phyloP scores from a whole-genome alignment of 352 stramenopile species.

The Phytopythium litorale region DNA sequence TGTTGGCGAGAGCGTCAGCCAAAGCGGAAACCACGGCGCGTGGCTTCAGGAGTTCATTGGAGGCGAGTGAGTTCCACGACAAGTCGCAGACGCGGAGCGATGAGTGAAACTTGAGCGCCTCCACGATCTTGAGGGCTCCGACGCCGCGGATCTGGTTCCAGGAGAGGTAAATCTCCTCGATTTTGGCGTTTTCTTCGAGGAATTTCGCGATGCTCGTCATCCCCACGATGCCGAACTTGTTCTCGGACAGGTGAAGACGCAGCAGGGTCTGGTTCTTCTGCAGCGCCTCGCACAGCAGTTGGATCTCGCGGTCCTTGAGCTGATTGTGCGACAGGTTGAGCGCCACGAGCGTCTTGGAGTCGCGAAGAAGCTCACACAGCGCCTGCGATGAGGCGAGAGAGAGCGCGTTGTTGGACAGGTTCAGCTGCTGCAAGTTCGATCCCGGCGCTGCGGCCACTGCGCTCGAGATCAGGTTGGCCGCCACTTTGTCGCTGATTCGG shows the following conservation, averaged over 20 bases:
- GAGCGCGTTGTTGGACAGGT: constrained; percentile 62
- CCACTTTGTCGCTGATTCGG: constrained; percentile 58
- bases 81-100: constrained; percentile 66
- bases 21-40: constrained; percentile 51
- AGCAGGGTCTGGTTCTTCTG: constrained; percentile 65
- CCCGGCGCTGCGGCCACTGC: constrained; percentile 13
- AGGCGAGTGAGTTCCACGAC: constrained; percentile 75
- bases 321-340: constrained; percentile 69
- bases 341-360: constrained; percentile 46
- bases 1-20: constrained; percentile 63
- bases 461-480: constrained; percentile 43
- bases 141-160: constrained; percentile 74
- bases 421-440: constrained; percentile 45
- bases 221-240: constrained; percentile 53
- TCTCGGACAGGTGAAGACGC: constrained; percentile 69
- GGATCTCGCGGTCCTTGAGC: constrained; percentile 54
- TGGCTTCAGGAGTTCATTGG: constrained; percentile 36
- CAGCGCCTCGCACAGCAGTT: constrained; percentile 70
- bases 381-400: constrained; percentile 31
- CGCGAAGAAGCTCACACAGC: constrained; percentile 32
- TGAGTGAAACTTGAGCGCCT: constrained; percentile 69
- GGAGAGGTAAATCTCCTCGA: constrained; percentile 74
- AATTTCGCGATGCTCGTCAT: constrained; percentile 68
- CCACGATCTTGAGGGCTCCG: constrained; percentile 66
- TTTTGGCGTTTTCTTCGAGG: constrained; percentile 67